Base-by-base conservation (phyloP, 371 early-diverging fungal genomes). In the Circinella minor region DNA sequence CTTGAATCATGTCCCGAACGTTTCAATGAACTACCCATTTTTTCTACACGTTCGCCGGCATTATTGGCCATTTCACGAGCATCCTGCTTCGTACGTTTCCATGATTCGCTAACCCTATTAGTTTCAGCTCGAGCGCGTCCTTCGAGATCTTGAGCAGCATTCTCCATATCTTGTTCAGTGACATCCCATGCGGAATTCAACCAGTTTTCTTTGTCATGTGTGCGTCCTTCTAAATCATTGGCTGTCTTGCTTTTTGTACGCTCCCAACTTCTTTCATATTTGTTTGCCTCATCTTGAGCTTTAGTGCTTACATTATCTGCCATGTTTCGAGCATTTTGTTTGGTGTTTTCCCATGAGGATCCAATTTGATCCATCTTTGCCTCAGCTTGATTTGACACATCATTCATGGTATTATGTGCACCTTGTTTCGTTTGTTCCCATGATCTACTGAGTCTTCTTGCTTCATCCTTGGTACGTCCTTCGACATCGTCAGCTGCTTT, bases 41-140 rank as follows among this genome's bases (percentile, higher is more conserved):
- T 11, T 3, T 43, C 43, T 43, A 11, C 43, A 11, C 43, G 43
- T 3, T 43, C 43, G 11, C 11, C 11, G 6, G 43, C 43, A 11
- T 43, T 11, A 48, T 39, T 59, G 36, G 37, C 54, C 10, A 27
- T 54, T 14, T 51, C 62, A 17, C 27, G 18, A 17, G 43, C 66
- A 36, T 63, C 37, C 9, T 69, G 60, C 36, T 74, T 69, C 27
- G 73, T 69, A 1, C 69, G 55, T 27, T 75, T 65, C 72, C 65
- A 64, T 14, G 48, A 60, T 36, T 20, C 3, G 13, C 70, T 55
- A 5, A 63, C 55, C 6, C 49, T 36, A 48, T 4, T 27, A 0
- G 38, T 15, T 15, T 38, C 36, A 17, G 34, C 61, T 37, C 64
- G 55, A 46, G 70, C 65, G 36, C 64, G 49, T 7, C 48, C 49